A percentile compares a stretch with the other conserved stretches of the same genome.
Conservation (phyloP, 768 basidiomycete species). For the Calvatia gigantea region DNA sequence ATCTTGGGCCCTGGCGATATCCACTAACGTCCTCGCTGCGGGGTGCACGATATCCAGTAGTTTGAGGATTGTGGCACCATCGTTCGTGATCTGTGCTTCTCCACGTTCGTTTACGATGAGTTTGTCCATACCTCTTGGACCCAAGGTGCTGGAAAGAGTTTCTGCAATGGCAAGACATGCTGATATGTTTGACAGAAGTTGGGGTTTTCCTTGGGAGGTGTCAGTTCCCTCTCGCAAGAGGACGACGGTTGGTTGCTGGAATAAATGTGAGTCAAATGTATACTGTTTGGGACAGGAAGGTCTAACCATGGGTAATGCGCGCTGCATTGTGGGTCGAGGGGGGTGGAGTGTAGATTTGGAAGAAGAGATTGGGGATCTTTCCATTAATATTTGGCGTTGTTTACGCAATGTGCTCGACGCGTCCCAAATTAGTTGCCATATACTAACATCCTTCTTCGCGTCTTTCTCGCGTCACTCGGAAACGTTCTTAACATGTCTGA, state of each 20-base stretch:
- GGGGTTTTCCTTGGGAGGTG: conserved; percentile 89
- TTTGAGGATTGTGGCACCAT: conserved; percentile 98
- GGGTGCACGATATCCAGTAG: conserved; percentile 97
- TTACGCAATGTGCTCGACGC: conserved; percentile 35
- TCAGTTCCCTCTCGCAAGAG: conserved; percentile 96
- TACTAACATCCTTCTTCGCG: conserved; percentile 20
- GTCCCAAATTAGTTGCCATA: conserved; percentile 21
- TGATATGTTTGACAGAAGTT: conserved; percentile 92
- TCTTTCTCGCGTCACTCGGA: no score
- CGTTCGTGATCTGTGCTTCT: conserved; percentile 98
- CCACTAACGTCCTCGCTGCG: conserved; percentile 95
- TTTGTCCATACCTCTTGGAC: conserved; percentile 99
- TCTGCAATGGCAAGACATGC: conserved; percentile 93
- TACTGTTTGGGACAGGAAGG: no score
- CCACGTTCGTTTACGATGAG: conserved; percentile 92
- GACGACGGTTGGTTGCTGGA: conserved; percentile 94
- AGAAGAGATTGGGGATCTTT: conserved; percentile 23
- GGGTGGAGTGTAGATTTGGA: conserved; percentile 18
- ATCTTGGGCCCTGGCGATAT: conserved; percentile 97
- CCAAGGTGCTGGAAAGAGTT: conserved; percentile 92
- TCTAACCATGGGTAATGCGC: conserved; percentile 74
- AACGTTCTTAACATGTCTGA: conserved; percentile 23
- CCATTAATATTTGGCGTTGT: conserved; percentile 33
- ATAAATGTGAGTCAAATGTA: background rate
- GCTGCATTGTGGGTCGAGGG: conserved; percentile 65